These are phyloP conservation scores for Tetrapyrgos nigripes DNA, from an alignment of 1,284 basidiomycete genomes.

Conservation along the genomic window DNA sequence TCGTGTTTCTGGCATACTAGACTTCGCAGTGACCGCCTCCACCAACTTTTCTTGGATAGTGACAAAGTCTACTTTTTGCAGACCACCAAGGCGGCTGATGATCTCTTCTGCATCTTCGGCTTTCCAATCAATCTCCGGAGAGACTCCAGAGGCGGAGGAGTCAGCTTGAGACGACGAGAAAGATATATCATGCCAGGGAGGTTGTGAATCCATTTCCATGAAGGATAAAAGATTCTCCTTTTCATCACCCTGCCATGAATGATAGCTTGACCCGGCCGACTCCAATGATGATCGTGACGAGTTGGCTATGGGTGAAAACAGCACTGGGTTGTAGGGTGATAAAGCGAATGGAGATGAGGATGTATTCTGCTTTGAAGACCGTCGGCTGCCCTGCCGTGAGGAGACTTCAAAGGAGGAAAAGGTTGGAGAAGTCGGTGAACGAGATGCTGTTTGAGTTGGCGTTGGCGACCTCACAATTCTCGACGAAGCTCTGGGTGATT, in stretches of 20 bases:
- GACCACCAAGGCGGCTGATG: conserved; percentile 65
- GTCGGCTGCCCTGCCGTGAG: conserved; percentile 43
- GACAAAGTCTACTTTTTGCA: conserved; percentile 71
- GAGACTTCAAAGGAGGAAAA: conserved; percentile 48
- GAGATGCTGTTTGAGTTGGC: conserved; percentile 58
- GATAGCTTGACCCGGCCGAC: conserved; percentile 82
- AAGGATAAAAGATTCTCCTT: conserved; percentile 63
- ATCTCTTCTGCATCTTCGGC: conserved; percentile 71
- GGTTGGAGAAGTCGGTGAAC: conserved; percentile 59
- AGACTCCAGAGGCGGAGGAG: conserved; percentile 52
- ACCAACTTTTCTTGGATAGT: conserved; percentile 78
- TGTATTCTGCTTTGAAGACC: conserved; percentile 60
- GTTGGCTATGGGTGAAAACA: conserved; percentile 71
- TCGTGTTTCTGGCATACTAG: conserved; percentile 54
- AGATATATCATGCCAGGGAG: conserved; percentile 67
- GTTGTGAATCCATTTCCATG: conserved; percentile 50
- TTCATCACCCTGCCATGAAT: conserved; percentile 73
- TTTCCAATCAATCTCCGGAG: conserved; percentile 58
- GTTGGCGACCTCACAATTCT: conserved; percentile 63
- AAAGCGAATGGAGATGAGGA: conserved; percentile 38
- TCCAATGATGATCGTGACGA: conserved; percentile 80
- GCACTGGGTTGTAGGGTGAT: conserved; percentile 57
- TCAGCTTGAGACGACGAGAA: conserved; percentile 48
- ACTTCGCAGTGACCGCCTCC: conserved; percentile 60
- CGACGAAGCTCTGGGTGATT: conserved; percentile 42